phyloP scores from a whole-genome alignment of 1,139 yeast genomes.

The Petasospora rhodanensis region DNA sequence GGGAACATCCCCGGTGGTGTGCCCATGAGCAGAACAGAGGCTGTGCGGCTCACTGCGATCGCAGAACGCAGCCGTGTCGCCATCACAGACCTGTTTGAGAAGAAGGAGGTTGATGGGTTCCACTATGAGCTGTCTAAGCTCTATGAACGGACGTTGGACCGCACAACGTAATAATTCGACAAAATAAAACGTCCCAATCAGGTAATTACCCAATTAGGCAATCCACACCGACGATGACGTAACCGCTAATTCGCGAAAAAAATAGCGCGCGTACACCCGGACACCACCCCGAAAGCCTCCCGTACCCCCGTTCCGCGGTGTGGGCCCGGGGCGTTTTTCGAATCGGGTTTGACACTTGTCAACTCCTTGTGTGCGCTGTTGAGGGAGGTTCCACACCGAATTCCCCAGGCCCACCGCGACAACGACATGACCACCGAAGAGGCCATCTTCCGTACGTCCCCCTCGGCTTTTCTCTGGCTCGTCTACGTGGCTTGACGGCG shows the following conservation, averaged over 20 bases:
- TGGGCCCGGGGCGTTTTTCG: no score
- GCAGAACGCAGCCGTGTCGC: slow-evolving; percentile 20
- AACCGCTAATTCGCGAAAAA: no score
- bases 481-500: not conserved
- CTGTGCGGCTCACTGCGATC: slow-evolving; percentile 19
- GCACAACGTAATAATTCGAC: slow-evolving; percentile 17
- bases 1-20: slow-evolving; percentile 17
- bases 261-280: no score
- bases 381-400: no score
- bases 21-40: slow-evolving; percentile 16
- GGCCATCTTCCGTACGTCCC: slow-evolving; percentile 25
- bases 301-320: no score
- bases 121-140: slow-evolving; percentile 20
- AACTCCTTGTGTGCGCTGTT: no score
- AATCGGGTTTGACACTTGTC: no score
- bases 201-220: no score
- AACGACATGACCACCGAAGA: slow-evolving; percentile 20
- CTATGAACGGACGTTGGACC: slow-evolving; percentile 20
- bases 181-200: no score
- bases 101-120: slow-evolving; percentile 14
- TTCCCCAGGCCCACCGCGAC: no score
- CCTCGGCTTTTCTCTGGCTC: not conserved
- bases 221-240: no score
- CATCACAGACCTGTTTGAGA: slow-evolving; percentile 14
- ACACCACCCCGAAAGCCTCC: no score